A percentile compares a stretch with the other conserved stretches of the same genome.
Conservation (phyloP, 768 basidiomycete genomes). For the Dioszegia crocea region DNA sequence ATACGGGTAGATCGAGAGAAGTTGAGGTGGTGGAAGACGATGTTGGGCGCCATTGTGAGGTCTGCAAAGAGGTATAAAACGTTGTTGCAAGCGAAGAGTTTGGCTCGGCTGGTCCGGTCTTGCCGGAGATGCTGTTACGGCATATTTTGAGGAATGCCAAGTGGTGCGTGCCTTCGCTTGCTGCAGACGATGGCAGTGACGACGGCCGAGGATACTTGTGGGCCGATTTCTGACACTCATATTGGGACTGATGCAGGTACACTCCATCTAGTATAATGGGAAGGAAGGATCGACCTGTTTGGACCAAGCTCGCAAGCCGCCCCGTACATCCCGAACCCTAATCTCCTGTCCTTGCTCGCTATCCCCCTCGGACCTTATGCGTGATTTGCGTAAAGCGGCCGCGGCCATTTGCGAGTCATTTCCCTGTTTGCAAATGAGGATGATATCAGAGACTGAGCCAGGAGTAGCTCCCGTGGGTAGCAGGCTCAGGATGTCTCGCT, state of each 20-base stretch:
- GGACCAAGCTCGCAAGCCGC: slow-evolving; percentile 79
- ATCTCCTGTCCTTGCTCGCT: not conserved
- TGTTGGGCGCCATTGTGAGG: slow-evolving; percentile 13
- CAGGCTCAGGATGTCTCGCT: slow-evolving; percentile 44
- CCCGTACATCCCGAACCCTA: slow-evolving; percentile 58
- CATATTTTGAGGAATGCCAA: not conserved
- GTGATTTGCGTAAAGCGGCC: slow-evolving; percentile 45
- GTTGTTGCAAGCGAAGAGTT: no score
- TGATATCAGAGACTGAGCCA: slow-evolving; percentile 30
- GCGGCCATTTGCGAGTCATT: slow-evolving; percentile 92
- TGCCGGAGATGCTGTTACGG: not conserved
- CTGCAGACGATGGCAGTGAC: no score
- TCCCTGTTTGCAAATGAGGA: slow-evolving; percentile 77
- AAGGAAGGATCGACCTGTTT: slow-evolving; percentile 67
- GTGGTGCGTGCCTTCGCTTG: not conserved
- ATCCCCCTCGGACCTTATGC: not conserved
- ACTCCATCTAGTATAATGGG: slow-evolving; percentile 60
- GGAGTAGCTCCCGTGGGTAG: not conserved
- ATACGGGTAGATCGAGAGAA: slow-evolving; percentile 40
- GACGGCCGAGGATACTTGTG: no score
- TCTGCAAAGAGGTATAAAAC: not conserved
- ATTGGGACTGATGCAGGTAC: no score
- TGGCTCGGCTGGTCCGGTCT: not conserved
- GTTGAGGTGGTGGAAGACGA: slow-evolving; percentile 45
- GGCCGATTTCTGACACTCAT: no score